Percentiles rank a stretch among this genome's conserved stretches.
Evolutionary conservation across 495 filamentous ascomycete genomes (phyloP).

Genomic region (Penicillium canariense): DNA sequence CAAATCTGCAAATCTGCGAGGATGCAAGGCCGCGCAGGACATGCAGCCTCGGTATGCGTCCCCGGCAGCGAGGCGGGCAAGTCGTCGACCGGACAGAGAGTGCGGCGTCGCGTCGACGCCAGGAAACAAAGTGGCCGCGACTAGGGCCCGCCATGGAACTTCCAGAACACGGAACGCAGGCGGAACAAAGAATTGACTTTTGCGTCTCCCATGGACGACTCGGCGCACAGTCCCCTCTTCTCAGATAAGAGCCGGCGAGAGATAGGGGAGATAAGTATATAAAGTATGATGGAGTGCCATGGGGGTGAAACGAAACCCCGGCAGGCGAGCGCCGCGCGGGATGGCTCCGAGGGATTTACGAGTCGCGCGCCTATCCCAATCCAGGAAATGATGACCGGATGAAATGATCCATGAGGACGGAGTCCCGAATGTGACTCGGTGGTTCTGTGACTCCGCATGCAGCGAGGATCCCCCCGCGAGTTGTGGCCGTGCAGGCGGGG

Average conservation of each 20-base stretch:
- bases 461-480: background rate
- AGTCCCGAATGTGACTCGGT: background rate
- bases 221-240: constrained; percentile 5
- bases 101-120: too few species aligned
- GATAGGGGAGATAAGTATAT: constrained; percentile 10
- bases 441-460: constrained; percentile 15
- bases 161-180: background rate
- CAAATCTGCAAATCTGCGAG: background rate
- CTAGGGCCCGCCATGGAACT: background rate
- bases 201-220: constrained; percentile 2
- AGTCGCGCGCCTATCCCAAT: background rate
- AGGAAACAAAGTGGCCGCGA: too few species aligned
- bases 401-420: background rate
- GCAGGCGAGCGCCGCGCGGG: too few species aligned
- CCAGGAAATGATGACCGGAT: background rate
- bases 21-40: background rate
- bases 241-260: background rate
- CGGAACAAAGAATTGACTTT: constrained; percentile 12
- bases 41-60: too few species aligned
- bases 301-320: too few species aligned
- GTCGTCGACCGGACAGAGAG: too few species aligned
- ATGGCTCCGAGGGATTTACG: background rate
- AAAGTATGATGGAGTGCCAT: too few species aligned
- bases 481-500: background rate
- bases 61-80: too few species aligned